Evolutionary conservation across 345 rosid genomes (phyloP).

Genomic region (Brassica juncea): DNA sequence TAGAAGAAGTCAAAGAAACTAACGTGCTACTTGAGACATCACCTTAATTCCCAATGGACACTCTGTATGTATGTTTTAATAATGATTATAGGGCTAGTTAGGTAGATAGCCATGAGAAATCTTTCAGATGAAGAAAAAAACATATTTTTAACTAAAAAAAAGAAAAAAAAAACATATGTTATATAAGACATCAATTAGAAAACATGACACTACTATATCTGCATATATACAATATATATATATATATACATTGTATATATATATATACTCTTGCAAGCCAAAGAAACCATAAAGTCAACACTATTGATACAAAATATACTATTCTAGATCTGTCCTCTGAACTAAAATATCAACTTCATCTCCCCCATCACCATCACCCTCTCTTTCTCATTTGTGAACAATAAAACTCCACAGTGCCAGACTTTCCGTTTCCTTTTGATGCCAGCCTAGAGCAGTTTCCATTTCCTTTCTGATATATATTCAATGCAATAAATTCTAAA

Average conservation of each 20-base stretch:
- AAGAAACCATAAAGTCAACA: constrained; percentile 30
- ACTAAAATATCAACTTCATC: constrained; percentile 27
- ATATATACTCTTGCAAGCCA: not conserved
- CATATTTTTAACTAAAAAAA: too few species aligned
- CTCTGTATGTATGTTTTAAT: not conserved
- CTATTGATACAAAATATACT: constrained; percentile 2
- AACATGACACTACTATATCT: too few species aligned
- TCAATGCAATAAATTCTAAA: not conserved
- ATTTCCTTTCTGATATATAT: not conserved
- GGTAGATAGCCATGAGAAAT: too few species aligned
- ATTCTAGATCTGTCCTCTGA: constrained; percentile 40
- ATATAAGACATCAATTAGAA: too few species aligned
- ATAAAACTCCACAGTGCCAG: not conserved
- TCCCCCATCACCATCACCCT: constrained; percentile 16
- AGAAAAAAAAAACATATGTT: too few species aligned
- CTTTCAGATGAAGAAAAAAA: too few species aligned
- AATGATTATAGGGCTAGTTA: not conserved
- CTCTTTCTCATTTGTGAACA: constrained; percentile 7
- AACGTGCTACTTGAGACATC: too few species aligned
- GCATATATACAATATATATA: too few species aligned
- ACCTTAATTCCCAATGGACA: not conserved
- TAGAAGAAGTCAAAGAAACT: constrained; percentile 3
- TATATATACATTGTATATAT: too few species aligned
- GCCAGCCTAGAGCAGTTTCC: not conserved
- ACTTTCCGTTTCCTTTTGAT: not conserved